Evolutionary conservation across 2,329 filamentous ascomycete genomes (phyloP).

Genomic region (Hymenoscyphus infarciens): DNA sequence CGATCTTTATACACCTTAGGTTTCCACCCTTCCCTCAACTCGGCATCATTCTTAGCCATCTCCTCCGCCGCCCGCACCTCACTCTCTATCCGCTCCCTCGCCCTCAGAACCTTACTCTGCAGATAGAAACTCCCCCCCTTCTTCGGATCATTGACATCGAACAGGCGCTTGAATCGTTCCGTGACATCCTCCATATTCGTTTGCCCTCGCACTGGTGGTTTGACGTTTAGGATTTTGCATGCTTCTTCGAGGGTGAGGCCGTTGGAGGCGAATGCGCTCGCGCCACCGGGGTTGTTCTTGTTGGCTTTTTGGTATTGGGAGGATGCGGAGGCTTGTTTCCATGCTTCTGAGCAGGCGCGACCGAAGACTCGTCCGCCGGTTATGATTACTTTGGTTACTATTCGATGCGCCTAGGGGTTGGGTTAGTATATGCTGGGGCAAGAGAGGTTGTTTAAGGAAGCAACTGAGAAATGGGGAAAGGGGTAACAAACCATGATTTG

Average conservation of each 20-base stretch:
- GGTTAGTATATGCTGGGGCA: constrained; percentile 9
- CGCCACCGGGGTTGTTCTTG: constrained; percentile 53
- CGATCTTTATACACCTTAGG: constrained; percentile 92
- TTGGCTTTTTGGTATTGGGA: constrained; percentile 76
- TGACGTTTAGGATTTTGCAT: constrained; percentile 94
- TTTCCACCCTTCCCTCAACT: constrained; percentile 82
- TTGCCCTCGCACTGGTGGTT: constrained; percentile 75
- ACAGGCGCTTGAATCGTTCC: constrained; percentile 88
- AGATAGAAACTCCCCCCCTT: constrained; percentile 98
- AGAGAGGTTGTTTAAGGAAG: neutral
- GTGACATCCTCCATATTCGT: constrained; percentile 76
- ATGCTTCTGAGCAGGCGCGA: constrained; percentile 89
- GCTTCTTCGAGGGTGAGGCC: constrained; percentile 94
- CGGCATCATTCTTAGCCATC: constrained; percentile 69
- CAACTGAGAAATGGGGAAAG: neutral
- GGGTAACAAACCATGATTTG: neutral
- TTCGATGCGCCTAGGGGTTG: constrained; percentile 75
- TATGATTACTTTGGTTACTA: constrained; percentile 89
- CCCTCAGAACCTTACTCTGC: constrained; percentile 92
- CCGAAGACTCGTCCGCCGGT: constrained; percentile 89
- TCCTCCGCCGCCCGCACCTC: constrained; percentile 73
- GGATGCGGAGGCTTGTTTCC: constrained; percentile 88
- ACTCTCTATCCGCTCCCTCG: constrained; percentile 85
- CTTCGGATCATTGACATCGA: constrained; percentile 89
- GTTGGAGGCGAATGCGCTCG: constrained; percentile 45